Evolutionary conservation across 1,284 basidiomycete genomes (phyloP), one percentile per base, ranked within the genome.

Genomic region (Boletus subluridellus): DNA sequence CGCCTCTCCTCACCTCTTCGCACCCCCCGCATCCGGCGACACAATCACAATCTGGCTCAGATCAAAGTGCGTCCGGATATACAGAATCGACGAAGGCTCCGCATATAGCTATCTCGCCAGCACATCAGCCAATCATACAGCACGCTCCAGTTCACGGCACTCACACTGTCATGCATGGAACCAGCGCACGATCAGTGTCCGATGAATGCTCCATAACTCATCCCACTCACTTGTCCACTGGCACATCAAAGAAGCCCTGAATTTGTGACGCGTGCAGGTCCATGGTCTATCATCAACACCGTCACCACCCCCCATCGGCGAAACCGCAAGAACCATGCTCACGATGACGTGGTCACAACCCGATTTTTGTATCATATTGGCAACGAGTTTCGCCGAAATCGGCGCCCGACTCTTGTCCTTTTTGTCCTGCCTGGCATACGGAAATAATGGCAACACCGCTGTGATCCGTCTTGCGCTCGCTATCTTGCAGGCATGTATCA

Each of bases 171-270:
- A 24, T 57, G 24, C 47, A 17, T 38, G 39, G 39, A 60, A 60
- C 60, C 35, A 57, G 34, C 46, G 5, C 49, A 8, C 38, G 17
- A 34, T 74, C 60, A 69, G 71, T 61, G 46, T 67, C 50, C 34
- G 21, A 62, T 49, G 45, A 59, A 54, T 37, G 52, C 53, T 34
- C 50, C 60, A 30, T 26, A 35, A 39, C 15, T 45, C 38, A 55
- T 53, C 52, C 48, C 46, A 86, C 94, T 83, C 74, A 97, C 95
- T 98, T 98, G 82, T 99, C 96, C 62, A 99, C 96, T 17, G 97
- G 97, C n/a, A 98, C 96, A 75, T 99, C 96, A 75, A 99, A 99
- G 82, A 99, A 99, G 38, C 97, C 97, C 77, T 99, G 95, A 64
- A 98, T 98, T 73, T 97, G 95, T n/a, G 93, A 95, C 49, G 95